Conservation (phyloP, 176 grass and related monocot genomes). For the Musa acuminata region DNA sequence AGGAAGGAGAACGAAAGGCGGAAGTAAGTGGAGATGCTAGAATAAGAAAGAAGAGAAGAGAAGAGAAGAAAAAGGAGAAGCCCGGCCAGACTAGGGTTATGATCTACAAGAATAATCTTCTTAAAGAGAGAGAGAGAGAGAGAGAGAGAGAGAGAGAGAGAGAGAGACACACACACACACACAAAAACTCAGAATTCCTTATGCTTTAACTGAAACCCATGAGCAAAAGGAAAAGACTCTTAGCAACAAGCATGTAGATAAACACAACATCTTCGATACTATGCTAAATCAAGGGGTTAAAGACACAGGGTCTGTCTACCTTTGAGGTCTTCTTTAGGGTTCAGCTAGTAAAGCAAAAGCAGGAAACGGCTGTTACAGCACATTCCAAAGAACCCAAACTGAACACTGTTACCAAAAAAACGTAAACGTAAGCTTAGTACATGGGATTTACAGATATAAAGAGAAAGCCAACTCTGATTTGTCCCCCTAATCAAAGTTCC, state of each 20-base stretch:
- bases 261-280: background rate
- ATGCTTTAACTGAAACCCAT: conserved; percentile 81
- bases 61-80: conserved; percentile 31
- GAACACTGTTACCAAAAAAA: background rate
- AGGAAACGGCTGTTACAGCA: conserved; percentile 40
- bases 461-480: conserved; percentile 9
- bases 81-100: too few species aligned
- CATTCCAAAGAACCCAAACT: conserved; percentile 37
- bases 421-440: too few species aligned
- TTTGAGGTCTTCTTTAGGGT: conserved; percentile 29
- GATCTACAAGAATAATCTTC: too few species aligned
- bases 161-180: conserved; percentile 30
- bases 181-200: conserved; percentile 54
- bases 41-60: conserved; percentile 24
- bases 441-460: background rate
- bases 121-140: too few species aligned
- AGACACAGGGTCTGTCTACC: conserved; percentile 10
- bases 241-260: background rate
- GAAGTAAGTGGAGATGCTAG: conserved; percentile 6
- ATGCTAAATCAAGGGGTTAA: background rate
- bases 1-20: too few species aligned
- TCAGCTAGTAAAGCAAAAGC: conserved; percentile 34
- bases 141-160: background rate
- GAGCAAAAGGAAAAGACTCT: conserved; percentile 71
- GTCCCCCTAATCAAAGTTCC: conserved; percentile 37